Base-by-base conservation (phyloP, 2,329 filamentous ascomycete genomes). In the Biscogniauxia sp. region DNA sequence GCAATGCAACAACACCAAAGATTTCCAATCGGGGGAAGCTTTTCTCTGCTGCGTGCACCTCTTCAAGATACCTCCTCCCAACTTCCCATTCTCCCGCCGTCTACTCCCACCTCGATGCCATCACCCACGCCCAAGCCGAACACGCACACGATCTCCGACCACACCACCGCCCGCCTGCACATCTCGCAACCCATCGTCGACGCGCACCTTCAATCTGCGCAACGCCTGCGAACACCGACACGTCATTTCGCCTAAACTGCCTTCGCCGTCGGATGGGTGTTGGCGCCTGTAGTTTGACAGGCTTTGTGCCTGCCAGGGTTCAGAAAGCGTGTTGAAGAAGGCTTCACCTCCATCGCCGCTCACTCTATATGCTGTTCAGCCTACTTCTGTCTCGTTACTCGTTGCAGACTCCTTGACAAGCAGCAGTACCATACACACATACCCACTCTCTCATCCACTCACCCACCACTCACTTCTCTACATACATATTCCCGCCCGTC, bases 181-280 rank as follows among this genome's bases (percentile, higher is more conserved):
- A n/a, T 45, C 37, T n/a, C 4, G 11, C 11, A 45, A 3, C 37
- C 15, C 17, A 15, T 17, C 37, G 37, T 52, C 51, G 51, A 52
- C 51, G 51, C 51, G 51, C 51, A 26, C 26, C 9, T 28, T 19
- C 13, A 7, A 20, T 20, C 23, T 55, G 25, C 32, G 37, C 53
- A 19, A 41, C 19, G 8, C 19, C 20, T 41, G 28, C 15, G 8
- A 55, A 20, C 28, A 25, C 20, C 51, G 53, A 54, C 55, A 32
- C 59, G 37, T 57, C 51, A 45, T 45, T 45, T 45, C 37, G 37
- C 49, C 55, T 49, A 19, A 25, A 45, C 45, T 51, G 51, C 53
- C 53, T 62, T 54, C 69, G 70, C 72, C 72, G 71, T 77, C 79
- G 79, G 74, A 82, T 82, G 80, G 77, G 79, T 77, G 75, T 74